Conservation (phyloP, 106 monocot genomes). For the Gastrodia elata region DNA sequence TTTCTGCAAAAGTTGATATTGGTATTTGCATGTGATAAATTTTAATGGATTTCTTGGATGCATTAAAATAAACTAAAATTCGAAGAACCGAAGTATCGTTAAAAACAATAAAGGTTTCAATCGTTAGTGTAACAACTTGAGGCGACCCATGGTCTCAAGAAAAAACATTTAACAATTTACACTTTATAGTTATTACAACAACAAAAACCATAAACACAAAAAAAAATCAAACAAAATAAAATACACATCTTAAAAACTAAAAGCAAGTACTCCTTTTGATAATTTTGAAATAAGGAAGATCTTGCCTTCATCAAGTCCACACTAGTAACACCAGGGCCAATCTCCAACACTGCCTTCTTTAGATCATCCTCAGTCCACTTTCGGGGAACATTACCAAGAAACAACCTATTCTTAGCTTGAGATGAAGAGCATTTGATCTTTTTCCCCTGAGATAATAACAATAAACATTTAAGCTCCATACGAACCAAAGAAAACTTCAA, state of each 20-base stretch:
- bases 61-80: background rate
- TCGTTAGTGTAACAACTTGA: background rate
- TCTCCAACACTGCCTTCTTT: slow-evolving; percentile 38
- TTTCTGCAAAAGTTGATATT: too few species aligned
- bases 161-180: background rate
- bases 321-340: slow-evolving; percentile 63
- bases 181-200: background rate
- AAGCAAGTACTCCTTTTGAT: too few species aligned
- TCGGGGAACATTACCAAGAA: slow-evolving; percentile 83
- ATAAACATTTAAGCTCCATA: background rate
- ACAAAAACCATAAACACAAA: background rate
- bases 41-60: background rate
- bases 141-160: background rate
- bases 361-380: slow-evolving; percentile 67
- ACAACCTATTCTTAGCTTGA: slow-evolving; percentile 70
- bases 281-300: background rate
- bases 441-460: slow-evolving; percentile 41
- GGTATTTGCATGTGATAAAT: too few species aligned
- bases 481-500: background rate
- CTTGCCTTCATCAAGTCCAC: slow-evolving; percentile 76
- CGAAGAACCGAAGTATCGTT: too few species aligned
- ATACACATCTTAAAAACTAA: background rate
- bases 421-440: slow-evolving; percentile 71
- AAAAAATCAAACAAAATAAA: background rate
- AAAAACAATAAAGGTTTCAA: too few species aligned